These are phyloP conservation scores for Petunia axillaris DNA, from an alignment of 257 asterid genomes.

Conservation along the genomic window DNA sequence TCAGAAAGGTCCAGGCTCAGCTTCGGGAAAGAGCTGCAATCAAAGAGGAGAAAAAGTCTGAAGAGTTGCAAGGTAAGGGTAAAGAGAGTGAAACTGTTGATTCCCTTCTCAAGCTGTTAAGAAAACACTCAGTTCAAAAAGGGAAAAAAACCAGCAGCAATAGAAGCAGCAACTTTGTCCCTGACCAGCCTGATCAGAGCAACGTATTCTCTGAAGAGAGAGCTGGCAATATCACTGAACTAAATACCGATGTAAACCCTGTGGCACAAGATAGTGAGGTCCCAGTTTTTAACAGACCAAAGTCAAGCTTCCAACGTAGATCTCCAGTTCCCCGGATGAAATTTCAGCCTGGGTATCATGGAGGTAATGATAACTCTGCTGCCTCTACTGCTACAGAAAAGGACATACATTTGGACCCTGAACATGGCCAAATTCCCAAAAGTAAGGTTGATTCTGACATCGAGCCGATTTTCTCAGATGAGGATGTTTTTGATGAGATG, in stretches of 20 bases:
- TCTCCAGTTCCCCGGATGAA: slow-evolving; percentile 75
- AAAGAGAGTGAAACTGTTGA: slow-evolving; percentile 93
- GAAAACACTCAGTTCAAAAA: slow-evolving; percentile 88
- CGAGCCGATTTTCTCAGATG: slow-evolving; percentile 35
- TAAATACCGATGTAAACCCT: slow-evolving; percentile 39
- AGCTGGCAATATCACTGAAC: slow-evolving; percentile 35
- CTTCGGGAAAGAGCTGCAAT: slow-evolving; percentile 77
- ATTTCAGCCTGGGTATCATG: slow-evolving; percentile 52
- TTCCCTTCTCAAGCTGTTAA: slow-evolving; percentile 88
- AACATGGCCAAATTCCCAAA: slow-evolving; percentile 27
- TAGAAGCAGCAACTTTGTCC: slow-evolving; percentile 55
- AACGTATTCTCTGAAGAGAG: slow-evolving; percentile 42
- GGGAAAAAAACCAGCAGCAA: slow-evolving; percentile 54
- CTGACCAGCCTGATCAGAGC: slow-evolving; percentile 53
- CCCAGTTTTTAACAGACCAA: slow-evolving; percentile 61
- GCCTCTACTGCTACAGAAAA: slow-evolving; percentile 5
- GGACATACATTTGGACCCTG: slow-evolving; percentile 35
- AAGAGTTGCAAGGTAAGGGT: slow-evolving; percentile 57
- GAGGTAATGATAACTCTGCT: slow-evolving; percentile 31
- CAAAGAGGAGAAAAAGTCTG: slow-evolving; percentile 77
- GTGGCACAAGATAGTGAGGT: slow-evolving; percentile 46
- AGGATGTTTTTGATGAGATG: slow-evolving; percentile 43
- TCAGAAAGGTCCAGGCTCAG: slow-evolving; percentile 92
- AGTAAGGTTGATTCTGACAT: slow-evolving; percentile 30
- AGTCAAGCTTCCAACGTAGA: slow-evolving; percentile 69